phyloP scores from a whole-genome alignment of 495 filamentous ascomycete species.

The Xylaria cubensis region DNA sequence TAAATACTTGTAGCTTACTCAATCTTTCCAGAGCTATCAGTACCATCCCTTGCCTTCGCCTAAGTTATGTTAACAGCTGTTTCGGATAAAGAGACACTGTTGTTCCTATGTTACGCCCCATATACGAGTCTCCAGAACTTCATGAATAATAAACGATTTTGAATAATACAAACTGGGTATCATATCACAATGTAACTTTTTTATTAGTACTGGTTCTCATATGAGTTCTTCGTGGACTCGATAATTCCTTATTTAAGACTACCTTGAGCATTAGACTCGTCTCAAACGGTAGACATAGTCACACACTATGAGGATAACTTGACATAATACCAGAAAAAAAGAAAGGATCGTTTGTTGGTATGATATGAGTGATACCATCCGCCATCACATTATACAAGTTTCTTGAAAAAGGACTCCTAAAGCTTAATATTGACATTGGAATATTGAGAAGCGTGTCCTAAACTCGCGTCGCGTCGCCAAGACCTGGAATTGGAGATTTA shows the following conservation, averaged over 20 bases:
- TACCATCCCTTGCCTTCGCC: not conserved
- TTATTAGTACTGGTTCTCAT: not conserved
- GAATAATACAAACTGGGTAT: not conserved
- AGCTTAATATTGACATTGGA: not conserved
- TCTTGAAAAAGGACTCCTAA: not conserved
- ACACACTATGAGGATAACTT: no score
- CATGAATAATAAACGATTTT: not conserved
- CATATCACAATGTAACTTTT: not conserved
- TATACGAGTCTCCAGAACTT: not conserved
- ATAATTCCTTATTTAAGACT: not conserved
- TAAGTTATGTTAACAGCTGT: not conserved
- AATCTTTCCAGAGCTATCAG: not conserved
- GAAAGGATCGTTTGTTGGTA: not conserved
- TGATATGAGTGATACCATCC: not conserved
- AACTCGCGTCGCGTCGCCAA: not conserved
- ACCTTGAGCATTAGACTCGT: not conserved
- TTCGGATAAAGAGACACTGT: not conserved
- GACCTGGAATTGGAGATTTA: constrained; percentile 1
- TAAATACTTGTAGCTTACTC: not conserved
- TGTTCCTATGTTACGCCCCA: not conserved
- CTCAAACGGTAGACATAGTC: not conserved
- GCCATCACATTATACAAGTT: not conserved
- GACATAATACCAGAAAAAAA: not conserved
- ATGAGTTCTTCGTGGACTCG: no score
- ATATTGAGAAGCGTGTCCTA: not conserved